Evolutionary conservation across 2,329 filamentous ascomycete genomes (phyloP).

Genomic region (Pestalotiopsis sp.): DNA sequence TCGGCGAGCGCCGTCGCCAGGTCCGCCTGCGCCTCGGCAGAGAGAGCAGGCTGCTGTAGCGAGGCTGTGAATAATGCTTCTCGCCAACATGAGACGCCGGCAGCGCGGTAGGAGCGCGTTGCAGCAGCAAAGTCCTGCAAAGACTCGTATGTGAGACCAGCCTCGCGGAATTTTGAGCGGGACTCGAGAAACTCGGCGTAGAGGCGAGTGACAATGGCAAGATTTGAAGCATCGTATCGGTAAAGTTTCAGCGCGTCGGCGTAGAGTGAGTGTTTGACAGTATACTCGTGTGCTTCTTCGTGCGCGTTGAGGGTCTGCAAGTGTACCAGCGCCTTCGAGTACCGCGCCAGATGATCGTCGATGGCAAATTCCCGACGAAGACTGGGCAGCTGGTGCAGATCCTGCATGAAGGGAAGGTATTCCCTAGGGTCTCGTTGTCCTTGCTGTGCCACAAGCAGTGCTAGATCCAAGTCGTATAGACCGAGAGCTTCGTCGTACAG

Average conservation of each 20-base stretch:
- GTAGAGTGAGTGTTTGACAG: constrained; percentile 79
- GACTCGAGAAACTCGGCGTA: constrained; percentile 80
- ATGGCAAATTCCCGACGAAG: constrained; percentile 80
- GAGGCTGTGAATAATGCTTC: constrained; percentile 84
- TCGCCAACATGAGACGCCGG: constrained; percentile 79
- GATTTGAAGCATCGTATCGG: constrained; percentile 74
- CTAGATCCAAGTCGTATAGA: constrained; percentile 88
- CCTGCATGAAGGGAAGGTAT: constrained; percentile 92
- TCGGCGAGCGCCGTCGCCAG: constrained; percentile 79
- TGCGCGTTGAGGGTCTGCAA: constrained; percentile 76
- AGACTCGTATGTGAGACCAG: constrained; percentile 89
- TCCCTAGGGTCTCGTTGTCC: constrained; percentile 94
- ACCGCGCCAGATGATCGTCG: constrained; percentile 82
- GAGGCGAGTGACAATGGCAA: constrained; percentile 71
- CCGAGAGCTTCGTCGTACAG: constrained; percentile 90
- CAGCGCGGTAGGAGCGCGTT: constrained; percentile 80
- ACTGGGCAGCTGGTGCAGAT: constrained; percentile 74
- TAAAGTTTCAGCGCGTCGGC: constrained; percentile 77
- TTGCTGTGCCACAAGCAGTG: constrained; percentile 90
- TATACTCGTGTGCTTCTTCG: constrained; percentile 78
- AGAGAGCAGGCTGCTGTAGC: constrained; percentile 64
- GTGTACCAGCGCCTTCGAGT: constrained; percentile 76
- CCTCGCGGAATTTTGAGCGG: constrained; percentile 79
- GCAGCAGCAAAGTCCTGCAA: constrained; percentile 75
- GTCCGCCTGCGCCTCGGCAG: constrained; percentile 60